Conservation (phyloP, 352 stramenopile species). For the Blastocystis sp. region DNA sequence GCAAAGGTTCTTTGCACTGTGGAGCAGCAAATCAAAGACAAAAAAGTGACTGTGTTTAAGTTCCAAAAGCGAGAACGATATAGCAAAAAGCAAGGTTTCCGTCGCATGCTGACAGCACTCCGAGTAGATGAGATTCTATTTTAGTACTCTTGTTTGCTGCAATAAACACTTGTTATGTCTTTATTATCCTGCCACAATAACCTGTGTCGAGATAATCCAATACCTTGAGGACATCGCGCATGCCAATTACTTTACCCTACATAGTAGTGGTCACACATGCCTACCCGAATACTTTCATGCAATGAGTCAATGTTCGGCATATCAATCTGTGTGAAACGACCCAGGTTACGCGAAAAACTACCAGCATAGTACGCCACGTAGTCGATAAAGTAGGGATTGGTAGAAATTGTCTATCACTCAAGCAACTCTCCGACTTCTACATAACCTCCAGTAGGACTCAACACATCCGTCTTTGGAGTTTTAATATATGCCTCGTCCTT, state of each 20-base stretch:
- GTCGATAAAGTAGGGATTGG: slow-evolving; percentile 47
- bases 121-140: slow-evolving; percentile 56
- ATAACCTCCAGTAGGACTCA: not conserved
- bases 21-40: slow-evolving; percentile 57
- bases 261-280: not conserved
- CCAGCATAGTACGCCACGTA: slow-evolving; percentile 43
- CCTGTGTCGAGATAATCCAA: slow-evolving; percentile 49
- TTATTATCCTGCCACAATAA: slow-evolving; percentile 43
- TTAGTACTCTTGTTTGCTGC: not conserved
- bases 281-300: slow-evolving; percentile 24
- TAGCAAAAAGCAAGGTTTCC: slow-evolving; percentile 52
- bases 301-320: slow-evolving; percentile 15
- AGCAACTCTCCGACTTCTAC: not conserved
- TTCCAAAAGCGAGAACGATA: slow-evolving; percentile 42
- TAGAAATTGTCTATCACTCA: slow-evolving; percentile 13
- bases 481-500: slow-evolving; percentile 1
- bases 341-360: not conserved
- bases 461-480: not conserved
- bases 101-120: slow-evolving; percentile 14
- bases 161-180: not conserved
- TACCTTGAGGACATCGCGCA: slow-evolving; percentile 18
- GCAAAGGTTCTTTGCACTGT: slow-evolving; percentile 54
- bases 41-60: slow-evolving; percentile 59
- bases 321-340: slow-evolving; percentile 21
- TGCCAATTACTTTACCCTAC: not conserved